Base-by-base conservation (phyloP, 345 rosid genomes). In the Alliaria petiolata region DNA sequence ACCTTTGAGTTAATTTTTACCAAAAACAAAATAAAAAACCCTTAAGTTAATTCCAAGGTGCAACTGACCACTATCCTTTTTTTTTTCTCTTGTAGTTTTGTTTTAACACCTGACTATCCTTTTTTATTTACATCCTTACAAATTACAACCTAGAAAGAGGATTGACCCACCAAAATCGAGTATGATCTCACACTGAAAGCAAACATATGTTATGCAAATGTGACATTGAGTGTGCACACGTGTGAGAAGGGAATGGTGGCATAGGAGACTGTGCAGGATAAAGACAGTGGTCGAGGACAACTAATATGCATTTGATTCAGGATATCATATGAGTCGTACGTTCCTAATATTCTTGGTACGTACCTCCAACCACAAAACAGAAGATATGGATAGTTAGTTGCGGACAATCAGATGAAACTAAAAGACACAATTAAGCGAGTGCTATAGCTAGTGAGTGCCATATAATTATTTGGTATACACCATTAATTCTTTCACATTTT, bases 341-440 rank as follows among this genome's bases (percentile, higher is more conserved):
- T 72, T 72, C 65, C 71, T 72, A 72, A 56, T 72, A 64, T 64
- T 64, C 40, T 72, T 64, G 70, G 34, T 54, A 64, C 66, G 34
- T 54, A 64, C 66, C 40, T 65, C 71, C 77, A 73, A 65, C 77
- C 30, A 58, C 66, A 65, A 56, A 47, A 57, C 59, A n/a, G 34
- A 43, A 63, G 34, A 54, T n/a, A n/a, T 45, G 40, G 65, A 63
- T 34, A 64, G 76, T 72, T 62, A 55, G 76, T 72, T 72, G 70
- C 28, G 47, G 49, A 54, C 39, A 44, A 13, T 34, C 76, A 46
- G 70, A 63, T 72, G 76, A 45, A 70, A 62, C 75, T 19, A 38
- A 16, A 60, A 51, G 34, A 60, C 16, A 62, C 55, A 30, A 8
- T n/a, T 14, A 26, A 50, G 75, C n/a, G 3, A 62, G 55, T 40